Evolutionary conservation across 305 asterid species (phyloP), one percentile per base, ranked within the genome.

Genomic region (Rubia peregrina): DNA sequence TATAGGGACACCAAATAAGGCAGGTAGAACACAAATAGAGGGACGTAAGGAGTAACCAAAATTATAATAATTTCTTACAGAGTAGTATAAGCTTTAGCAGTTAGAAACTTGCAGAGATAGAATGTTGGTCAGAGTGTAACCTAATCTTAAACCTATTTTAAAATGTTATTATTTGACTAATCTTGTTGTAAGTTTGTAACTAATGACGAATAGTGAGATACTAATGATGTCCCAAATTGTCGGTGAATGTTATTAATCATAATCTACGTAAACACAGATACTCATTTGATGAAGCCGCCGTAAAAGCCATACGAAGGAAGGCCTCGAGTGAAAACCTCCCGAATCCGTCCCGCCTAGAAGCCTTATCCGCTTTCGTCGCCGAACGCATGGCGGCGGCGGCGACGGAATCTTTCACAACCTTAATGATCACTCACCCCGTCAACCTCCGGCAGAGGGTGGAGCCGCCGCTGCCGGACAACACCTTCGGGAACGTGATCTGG

Each of bases 401-500:
- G 5, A 8, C 46, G 13, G 14, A 8, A 9, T 17, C 14, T 13
- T 56, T 41, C 9, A 16, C 26, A 48, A 63, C 77, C 36, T 49
- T 72, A 5, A 64, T 75, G 74, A 49, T 79, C 48, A 75, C 74
- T 5, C 80, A 75, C 61, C 60, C 73, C 3, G 77, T 76, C 57
- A 75, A 79, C 59, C 36, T 79, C 0, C 67, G 77, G 22, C 62
- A 63, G 21, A 70, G 80, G 1, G 14, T 64, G 3, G 75, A 62
- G 17, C 75, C 76, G 22, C 68, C 77, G 0, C 53, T 72, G 19
- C 74, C 76, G 3, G 69, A 75, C 4, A 75, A 68, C 61, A 21
- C 77, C 0, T 68, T 79, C 49, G 80, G 75, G 1, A 71, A 74
- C 64, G 51, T 74, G 41, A 70, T 78, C 2, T 78, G 76, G 82